Percentiles rank a stretch among this genome's conserved stretches.
Conservation (phyloP, 495 filamentous ascomycete species). For the Chaetomidium leptoderma region DNA sequence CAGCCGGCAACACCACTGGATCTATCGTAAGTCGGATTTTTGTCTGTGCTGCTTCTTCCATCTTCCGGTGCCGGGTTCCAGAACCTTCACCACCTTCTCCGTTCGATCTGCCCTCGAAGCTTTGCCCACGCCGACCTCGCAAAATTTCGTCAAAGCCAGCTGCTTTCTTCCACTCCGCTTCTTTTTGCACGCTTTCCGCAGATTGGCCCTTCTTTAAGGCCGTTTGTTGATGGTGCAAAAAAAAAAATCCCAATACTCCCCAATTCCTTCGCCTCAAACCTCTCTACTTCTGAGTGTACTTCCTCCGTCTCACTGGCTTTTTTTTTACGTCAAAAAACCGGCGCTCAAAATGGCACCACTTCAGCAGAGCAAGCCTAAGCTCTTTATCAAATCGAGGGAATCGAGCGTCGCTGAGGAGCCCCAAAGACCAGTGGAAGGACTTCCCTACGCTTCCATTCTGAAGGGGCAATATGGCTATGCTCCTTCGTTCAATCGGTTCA, state of each 20-base stretch:
- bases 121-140: too few relatives aligned
- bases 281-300: background rate
- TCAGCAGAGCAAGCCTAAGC: slow-evolving; percentile 9
- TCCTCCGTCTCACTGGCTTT: background rate
- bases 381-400: slow-evolving; percentile 14
- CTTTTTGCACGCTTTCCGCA: background rate
- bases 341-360: slow-evolving; percentile 4
- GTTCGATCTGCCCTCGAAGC: background rate
- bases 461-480: slow-evolving; percentile 26
- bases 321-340: background rate
- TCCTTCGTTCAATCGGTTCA: background rate
- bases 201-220: background rate
- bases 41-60: slow-evolving; percentile 13
- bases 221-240: background rate
- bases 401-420: slow-evolving; percentile 10
- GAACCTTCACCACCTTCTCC: background rate
- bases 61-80: background rate
- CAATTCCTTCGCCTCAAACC: background rate
- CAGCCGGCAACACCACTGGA: slow-evolving; percentile 73
- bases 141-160: too few relatives aligned
- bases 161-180: slow-evolving; percentile 4
- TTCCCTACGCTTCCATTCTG: slow-evolving; percentile 30
- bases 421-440: slow-evolving; percentile 14
- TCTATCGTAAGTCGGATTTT: slow-evolving; percentile 63
- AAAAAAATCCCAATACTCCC: too few relatives aligned